phyloP scores from a whole-genome alignment of 2,329 filamentous ascomycete genomes.

The Botrytis porri region DNA sequence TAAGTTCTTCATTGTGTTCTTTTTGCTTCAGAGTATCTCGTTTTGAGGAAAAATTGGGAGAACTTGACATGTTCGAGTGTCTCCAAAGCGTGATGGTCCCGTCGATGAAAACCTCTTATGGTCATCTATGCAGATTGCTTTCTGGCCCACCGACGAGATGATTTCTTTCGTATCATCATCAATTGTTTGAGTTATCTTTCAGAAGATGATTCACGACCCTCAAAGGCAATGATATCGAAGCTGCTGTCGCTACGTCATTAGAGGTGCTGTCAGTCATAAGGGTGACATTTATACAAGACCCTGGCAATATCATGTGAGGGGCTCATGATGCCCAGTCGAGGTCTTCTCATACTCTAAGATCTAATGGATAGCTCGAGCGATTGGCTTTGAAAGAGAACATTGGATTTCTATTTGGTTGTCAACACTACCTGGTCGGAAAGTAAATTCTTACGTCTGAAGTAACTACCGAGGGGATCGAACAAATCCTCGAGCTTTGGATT shows the following conservation, averaged over 20 bases:
- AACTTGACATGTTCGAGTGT: not conserved
- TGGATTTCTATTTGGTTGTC: not conserved
- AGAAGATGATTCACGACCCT: not conserved
- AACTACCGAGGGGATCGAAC: not conserved
- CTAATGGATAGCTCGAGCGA: not conserved
- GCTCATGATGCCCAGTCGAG: not conserved
- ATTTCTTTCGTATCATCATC: not conserved
- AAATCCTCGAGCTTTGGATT: not conserved
- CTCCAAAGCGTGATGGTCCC: not conserved
- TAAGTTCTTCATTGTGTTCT: not conserved
- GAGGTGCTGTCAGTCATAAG: not conserved
- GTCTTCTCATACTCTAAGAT: not conserved
- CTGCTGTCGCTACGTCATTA: not conserved
- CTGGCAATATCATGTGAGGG: not conserved
- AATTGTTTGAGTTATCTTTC: not conserved
- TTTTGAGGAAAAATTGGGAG: not conserved
- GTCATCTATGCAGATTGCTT: not conserved
- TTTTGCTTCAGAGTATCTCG: not conserved
- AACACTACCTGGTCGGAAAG: not conserved
- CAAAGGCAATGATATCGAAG: not conserved
- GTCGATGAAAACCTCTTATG: not conserved
- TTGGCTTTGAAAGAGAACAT: not conserved
- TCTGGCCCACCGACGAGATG: not conserved
- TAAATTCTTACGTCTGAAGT: not conserved
- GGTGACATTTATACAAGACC: not conserved